Evolutionary conservation across 179 eudicot genomes (phyloP).

Genomic region (Beta corolliflora): DNA sequence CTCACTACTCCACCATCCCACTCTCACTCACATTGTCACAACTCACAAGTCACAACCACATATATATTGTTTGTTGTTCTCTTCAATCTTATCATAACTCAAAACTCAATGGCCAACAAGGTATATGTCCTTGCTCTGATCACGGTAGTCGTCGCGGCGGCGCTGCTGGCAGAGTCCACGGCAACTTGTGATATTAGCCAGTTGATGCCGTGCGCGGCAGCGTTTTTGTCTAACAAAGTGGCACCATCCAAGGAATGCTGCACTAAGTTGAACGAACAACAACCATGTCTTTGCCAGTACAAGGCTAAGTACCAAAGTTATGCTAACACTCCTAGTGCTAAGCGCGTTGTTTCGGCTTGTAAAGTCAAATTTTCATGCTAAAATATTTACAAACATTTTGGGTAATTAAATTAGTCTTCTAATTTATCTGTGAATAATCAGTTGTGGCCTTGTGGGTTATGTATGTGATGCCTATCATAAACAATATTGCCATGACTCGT

Average conservation of each 20-base stretch:
- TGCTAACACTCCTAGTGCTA: constrained; percentile 40
- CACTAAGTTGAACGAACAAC: constrained; percentile 37
- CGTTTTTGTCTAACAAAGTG: constrained; percentile 13
- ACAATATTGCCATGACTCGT: background rate
- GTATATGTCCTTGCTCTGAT: background rate
- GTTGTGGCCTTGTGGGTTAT: background rate
- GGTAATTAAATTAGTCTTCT: background rate
- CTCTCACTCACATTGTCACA: background rate
- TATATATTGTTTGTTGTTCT: background rate
- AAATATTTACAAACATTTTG: background rate
- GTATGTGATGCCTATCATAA: background rate
- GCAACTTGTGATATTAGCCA: constrained; percentile 34
- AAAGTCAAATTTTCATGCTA: constrained; percentile 36
- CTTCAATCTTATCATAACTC: background rate
- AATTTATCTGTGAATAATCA: background rate
- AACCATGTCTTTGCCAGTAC: constrained; percentile 52
- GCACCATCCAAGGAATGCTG: constrained; percentile 44
- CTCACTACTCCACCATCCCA: background rate
- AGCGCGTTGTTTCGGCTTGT: constrained; percentile 35
- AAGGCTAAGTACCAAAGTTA: constrained; percentile 28
- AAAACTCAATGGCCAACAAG: constrained; percentile 16
- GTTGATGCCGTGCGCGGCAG: constrained; percentile 37
- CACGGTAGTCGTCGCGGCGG: constrained; percentile 14
- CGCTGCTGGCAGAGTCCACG: constrained; percentile 26
- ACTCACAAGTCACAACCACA: too few species aligned